Evolutionary conservation across 2,329 filamentous ascomycete genomes (phyloP), one percentile per base, ranked within the genome.

Genomic region (Colletotrichum tamarilloi): DNA sequence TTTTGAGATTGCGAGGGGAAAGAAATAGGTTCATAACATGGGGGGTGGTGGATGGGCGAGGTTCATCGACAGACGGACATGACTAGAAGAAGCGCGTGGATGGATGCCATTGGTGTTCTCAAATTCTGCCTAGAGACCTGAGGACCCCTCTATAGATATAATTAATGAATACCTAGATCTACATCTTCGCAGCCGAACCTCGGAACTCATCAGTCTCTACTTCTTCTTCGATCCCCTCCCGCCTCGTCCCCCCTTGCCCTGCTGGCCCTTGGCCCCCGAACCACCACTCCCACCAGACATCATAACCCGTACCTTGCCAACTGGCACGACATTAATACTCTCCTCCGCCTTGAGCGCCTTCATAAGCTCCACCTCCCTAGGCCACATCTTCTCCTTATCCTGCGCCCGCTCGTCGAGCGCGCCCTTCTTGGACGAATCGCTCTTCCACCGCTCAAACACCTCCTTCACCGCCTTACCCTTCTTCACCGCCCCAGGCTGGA

Each of bases 381-480:
- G 94, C 91, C 95, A 97, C 82, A 97, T 94, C 78, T 89, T 90
- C 85, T 97, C 95, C 12, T 86, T 87, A 78, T 93, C 92, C 66
- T 84, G 82, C 49, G 86, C 85, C 70, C 84, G 83, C 79, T 92
- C 91, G 78, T 94, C 92, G 1, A 93, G 80, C 28, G 88, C 88
- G 6, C 87, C 87, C 79, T 89, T 91, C 79, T 85, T 87, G 9
- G 79, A 81, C 7, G 91, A 89, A 62, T 91, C 94, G 24, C 87
- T 82, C 76, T 92, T 88, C 95, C 96, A 98, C 73, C 90, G 89
- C 62, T 92, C 91, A n/a, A 98, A 83, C 38, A 98, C 92, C 82
- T 98, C 96, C 81, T 94, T 94, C 60, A 98, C 91, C 0, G 95
- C 95, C 81, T 98, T 98, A 11, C 97, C 96, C 85, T 98, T 98